phyloP scores from a whole-genome alignment of 1,284 basidiomycete species.

The Cutaneotrichosporon curvatum region DNA sequence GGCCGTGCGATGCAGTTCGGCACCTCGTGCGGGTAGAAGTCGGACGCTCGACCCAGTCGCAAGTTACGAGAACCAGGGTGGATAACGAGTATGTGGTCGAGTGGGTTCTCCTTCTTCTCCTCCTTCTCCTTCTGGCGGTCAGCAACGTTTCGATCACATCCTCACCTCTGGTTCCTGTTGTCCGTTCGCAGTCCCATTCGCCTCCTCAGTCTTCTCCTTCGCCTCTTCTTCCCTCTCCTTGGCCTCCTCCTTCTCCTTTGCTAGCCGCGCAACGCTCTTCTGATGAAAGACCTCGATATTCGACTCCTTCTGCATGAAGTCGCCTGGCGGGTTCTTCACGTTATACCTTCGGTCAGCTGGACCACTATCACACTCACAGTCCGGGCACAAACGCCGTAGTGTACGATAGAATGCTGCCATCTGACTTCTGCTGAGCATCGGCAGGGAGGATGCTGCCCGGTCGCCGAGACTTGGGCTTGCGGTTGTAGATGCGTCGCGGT shows the following conservation, averaged over 20 bases:
- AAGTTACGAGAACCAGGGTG: conserved; percentile 86
- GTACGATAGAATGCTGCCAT: conserved; percentile 24
- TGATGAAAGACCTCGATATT: conserved; percentile 38
- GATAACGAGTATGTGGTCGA: conserved; percentile 63
- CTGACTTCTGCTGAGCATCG: too few species aligned
- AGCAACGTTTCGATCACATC: neutral
- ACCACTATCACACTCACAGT: conserved; percentile 15
- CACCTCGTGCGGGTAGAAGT: conserved; percentile 49
- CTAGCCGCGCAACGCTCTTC: conserved; percentile 22
- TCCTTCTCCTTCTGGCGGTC: conserved; percentile 14
- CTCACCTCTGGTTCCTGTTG: neutral
- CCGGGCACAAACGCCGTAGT: conserved; percentile 38
- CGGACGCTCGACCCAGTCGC: conserved; percentile 83
- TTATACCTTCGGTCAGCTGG: conserved; percentile 24
- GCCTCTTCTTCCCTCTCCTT: neutral
- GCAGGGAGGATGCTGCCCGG: conserved; percentile 9
- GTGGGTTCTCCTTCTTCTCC: conserved; percentile 15
- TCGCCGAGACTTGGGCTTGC: conserved; percentile 10
- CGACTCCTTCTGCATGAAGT: conserved; percentile 30
- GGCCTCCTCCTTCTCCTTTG: conserved; percentile 19
- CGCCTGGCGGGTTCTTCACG: conserved; percentile 42
- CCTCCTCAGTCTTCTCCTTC: neutral
- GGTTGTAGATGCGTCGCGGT: conserved; percentile 3
- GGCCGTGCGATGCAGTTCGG: conserved; percentile 44
- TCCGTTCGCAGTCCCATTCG: neutral